These are phyloP conservation scores for Camellia oleifera DNA, from an alignment of 179 eudicot species.

Conservation along the genomic window DNA sequence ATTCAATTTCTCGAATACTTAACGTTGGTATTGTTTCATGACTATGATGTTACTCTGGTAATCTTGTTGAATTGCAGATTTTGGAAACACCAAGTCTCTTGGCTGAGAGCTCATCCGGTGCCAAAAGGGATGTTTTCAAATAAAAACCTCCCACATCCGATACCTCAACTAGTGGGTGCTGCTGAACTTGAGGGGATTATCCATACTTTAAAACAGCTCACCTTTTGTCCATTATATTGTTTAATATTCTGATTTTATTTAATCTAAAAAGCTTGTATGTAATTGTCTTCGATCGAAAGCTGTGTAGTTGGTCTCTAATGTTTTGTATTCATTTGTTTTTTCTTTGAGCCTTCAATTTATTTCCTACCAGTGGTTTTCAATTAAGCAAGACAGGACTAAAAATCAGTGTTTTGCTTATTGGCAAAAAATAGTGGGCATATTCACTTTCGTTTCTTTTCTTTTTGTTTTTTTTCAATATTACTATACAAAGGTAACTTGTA, in stretches of 20 bases:
- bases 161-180: conserved; percentile 39
- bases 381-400: too few species aligned
- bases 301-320: not conserved
- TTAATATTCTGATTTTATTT: not conserved
- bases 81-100: conserved; percentile 83
- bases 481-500: too few species aligned
- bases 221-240: not conserved
- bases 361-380: too few species aligned
- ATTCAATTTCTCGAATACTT: not conserved
- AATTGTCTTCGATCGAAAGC: not conserved
- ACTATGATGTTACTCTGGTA: not conserved
- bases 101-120: conserved; percentile 64
- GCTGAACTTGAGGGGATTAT: conserved; percentile 22
- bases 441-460: too few species aligned
- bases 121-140: conserved; percentile 70
- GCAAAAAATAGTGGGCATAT: too few species aligned
- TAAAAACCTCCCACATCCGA: conserved; percentile 51
- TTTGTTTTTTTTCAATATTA: too few species aligned
- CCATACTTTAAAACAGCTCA: not conserved
- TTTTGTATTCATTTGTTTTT: not conserved
- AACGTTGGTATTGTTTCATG: not conserved
- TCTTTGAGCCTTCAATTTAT: not conserved
- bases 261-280: not conserved
- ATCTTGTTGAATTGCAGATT: conserved; percentile 39
- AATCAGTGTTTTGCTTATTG: too few species aligned